Base-by-base conservation (phyloP, 768 basidiomycete species). In the Dioszegia crocea region DNA sequence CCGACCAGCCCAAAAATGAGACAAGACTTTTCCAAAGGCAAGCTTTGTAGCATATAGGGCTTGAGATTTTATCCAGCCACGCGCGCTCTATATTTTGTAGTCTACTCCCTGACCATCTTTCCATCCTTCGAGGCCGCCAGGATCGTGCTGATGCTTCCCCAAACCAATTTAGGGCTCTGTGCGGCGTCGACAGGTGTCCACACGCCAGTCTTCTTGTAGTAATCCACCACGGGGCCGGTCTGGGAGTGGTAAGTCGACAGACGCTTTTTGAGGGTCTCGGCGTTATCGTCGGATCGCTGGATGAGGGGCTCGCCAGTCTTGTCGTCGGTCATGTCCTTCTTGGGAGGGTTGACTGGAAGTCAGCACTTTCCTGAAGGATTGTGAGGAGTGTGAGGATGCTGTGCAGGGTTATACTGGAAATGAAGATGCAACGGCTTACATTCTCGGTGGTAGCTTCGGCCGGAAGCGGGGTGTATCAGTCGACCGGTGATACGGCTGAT, bases 401-500 rank as follows among this genome's bases (percentile, higher is more conserved):
- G n/a, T n/a, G n/a, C n/a, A n/a, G n/a, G n/a, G n/a, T n/a, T n/a
- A 56, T 14, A n/a, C 11, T 12, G 26, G n/a, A 39, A 21, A 5
- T 41, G 51, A 57, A n/a, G 23, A 44, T 16, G 30, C 33, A 60
- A 40, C n/a, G 26, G 58, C 89, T 74, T 73, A 97, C 92, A 99
- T 76, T 93, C 90, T 68, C 81, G 86, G 83, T 99, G 96, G 79
- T 99, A 99, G 46, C 87, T 87, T 61, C 96, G 82, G 24, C 96
- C 96, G 63, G 86, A 88, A 19, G 86, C 80, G 16, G 87, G 86
- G 79, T 99, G 96, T 66, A 98, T 85, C 60, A 99, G 82, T 59
- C 96, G 87, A 50, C 96, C 96, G 31, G 96, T 98, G 71, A 99
- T 98, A 62, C 96, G 88, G 5, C 91, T 92, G 77, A 99, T 94